Evolutionary conservation across 371 early-diverging fungal species (phyloP), one percentile per base, ranked within the genome.

Genomic region (Mortierella polycephala): DNA sequence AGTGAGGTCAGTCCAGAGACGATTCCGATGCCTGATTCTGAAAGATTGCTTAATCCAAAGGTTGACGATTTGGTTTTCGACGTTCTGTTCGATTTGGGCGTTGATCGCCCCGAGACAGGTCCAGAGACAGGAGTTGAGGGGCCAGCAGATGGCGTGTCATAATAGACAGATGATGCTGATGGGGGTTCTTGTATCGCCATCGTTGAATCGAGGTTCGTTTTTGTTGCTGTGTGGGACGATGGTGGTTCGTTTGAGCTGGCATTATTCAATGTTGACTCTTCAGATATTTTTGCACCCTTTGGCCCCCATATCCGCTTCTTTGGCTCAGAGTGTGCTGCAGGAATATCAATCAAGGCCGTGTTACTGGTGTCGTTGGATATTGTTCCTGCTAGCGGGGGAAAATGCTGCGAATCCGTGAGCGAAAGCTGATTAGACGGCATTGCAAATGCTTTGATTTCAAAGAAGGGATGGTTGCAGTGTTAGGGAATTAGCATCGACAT

Each of bases 1-100:
- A 79, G 74, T 9, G 74, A 73, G 11, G 73, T 50, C 54, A 79
- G 55, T n/a, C 80, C 80, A 54, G 70, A 79, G 39, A 73, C 80
- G 23, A 79, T 64, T 3, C 70, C 70, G 2, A 30, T 62, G 0
- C 76, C 57, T 12, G 76, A 42, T 4, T 51, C 54, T 20, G 80
- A 73, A 14, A 73, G n/a, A 18, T 69, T 12, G 7, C 39, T 11
- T 6, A 79, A 41, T 1, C 60, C 72, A 60, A 72, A 72, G 4
- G 69, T 59, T 11, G 61, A 67, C 1, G 59, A 49, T 9, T 39
- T 60, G 10, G 51, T n/a, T 11, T 41, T 50, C 7, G 62, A 52
- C 13, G 42, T 18, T 11, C 58, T 61, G 42, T 37, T 44, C 52
- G 52, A 42, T 14, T 51, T 57, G 12, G 52, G 45, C 18, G 49